Base-by-base conservation (phyloP, 768 basidiomycete genomes). In the Lentinula sp. region DNA sequence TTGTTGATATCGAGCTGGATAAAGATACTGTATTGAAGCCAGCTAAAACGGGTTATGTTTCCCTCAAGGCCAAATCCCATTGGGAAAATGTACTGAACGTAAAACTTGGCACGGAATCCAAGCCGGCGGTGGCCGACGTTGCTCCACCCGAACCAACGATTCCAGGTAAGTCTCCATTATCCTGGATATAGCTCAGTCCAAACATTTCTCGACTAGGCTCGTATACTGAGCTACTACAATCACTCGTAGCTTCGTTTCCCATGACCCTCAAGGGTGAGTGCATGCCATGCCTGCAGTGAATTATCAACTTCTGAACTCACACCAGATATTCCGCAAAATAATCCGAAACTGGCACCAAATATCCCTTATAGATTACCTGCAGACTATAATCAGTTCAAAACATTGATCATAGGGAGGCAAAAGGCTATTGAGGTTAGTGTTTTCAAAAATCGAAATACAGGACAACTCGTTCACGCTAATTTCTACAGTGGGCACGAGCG, bases 1-100 rank as follows among this genome's bases (percentile, higher is more conserved):
- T 82, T 18, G 68, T 80, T n/a, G 82, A 84, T 64, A 67, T 82
- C 31, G 81, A 83, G 60, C 73, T 84, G 18, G 79, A 84, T 62
- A 78, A 76, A 56, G 68, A 71, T 55, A 84, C 81, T 3, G 60
- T 75, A 5, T 65, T 83, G 50, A 70, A 71, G 35, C 74, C 79
- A 3, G 59, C 69, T 5, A 68, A 65, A 37, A 67, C 65, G 23
- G 70, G 68, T 43, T 78, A 76, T 61, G 40, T 65, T 2, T 68
- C 75, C 1, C 67, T 76, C 40, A 68, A 68, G 35, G 64, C 75
- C 4, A 78, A 71, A 46, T 65, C 65, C 4, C 70, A 78, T 1
- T 84, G 82, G 82, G 73, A 75, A 28, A 61, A 61, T 31, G 13
- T 34, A 48, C 13, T 15, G 18, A 61, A 46, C 32, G 39, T 60